Percentiles rank a stretch among this genome's conserved stretches.
These are phyloP conservation scores for Metschnikowia arizonensis DNA, from an alignment of 805 yeast genomes.

Conservation along the genomic window DNA sequence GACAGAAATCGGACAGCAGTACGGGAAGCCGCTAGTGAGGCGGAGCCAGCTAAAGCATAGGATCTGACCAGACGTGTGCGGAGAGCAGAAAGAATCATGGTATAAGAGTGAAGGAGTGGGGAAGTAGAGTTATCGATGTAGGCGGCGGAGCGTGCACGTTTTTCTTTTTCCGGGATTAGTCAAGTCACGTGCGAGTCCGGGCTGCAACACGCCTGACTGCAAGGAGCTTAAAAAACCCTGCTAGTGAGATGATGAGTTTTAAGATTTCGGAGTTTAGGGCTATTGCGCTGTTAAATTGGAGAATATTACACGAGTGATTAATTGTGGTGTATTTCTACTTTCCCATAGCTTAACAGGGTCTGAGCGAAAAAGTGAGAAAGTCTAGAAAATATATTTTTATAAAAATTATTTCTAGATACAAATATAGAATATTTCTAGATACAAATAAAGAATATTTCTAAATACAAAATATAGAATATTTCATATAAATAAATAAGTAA, in stretches of 20 bases:
- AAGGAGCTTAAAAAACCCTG: neutral
- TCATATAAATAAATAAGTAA: too few species aligned
- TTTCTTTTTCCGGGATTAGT: conserved; percentile 5
- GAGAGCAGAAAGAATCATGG: conserved; percentile 3
- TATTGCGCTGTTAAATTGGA: too few species aligned
- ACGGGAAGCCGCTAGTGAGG: conserved; percentile 4
- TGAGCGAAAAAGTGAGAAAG: neutral
- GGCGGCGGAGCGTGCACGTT: conserved; percentile 3
- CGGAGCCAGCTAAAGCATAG: neutral
- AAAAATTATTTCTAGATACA: too few species aligned
- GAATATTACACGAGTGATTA: neutral
- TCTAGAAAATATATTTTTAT: too few species aligned
- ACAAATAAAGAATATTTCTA: too few species aligned
- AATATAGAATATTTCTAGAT: too few species aligned
- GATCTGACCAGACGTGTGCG: neutral
- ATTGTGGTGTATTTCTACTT: neutral
- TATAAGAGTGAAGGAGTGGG: neutral
- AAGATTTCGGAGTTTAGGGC: too few species aligned
- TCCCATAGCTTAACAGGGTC: neutral
- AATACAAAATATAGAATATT: too few species aligned
- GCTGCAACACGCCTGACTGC: neutral
- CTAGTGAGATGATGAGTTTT: neutral
- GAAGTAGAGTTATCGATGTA: neutral
- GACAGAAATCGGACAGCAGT: conserved; percentile 13
- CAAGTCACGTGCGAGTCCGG: conserved; percentile 3